Conservation (phyloP, 2,329 filamentous ascomycete genomes). For the Calonectria hawksworthii region DNA sequence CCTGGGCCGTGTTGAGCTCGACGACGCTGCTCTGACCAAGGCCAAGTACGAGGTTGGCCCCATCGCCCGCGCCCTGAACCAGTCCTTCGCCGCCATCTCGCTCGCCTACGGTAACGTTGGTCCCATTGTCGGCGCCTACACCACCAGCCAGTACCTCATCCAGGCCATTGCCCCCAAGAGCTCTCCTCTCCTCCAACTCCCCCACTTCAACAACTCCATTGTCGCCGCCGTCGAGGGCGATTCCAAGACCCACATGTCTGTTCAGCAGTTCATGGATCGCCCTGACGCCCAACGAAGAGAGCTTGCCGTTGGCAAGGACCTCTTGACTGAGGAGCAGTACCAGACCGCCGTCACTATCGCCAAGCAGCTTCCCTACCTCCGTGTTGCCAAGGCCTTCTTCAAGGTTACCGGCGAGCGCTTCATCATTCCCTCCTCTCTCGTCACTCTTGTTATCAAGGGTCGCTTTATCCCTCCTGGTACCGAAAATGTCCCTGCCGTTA, state of each 20-base stretch:
- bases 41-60: conserved; percentile 93
- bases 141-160: conserved; percentile 86
- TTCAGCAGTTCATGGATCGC: conserved; percentile 92
- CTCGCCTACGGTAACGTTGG: conserved; percentile 88
- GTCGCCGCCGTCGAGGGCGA: conserved; percentile 80
- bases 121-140: conserved; percentile 86
- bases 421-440: conserved; percentile 92
- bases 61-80: conserved; percentile 86
- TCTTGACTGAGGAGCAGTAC: conserved; percentile 84
- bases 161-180: conserved; percentile 88
- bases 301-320: conserved; percentile 77
- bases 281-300: conserved; percentile 80
- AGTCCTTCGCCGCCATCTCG: conserved; percentile 88
- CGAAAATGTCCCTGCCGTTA: conserved; percentile 79
- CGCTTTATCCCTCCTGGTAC: conserved; percentile 92
- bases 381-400: conserved; percentile 95
- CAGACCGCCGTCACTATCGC: conserved; percentile 81
- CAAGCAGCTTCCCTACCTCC: conserved; percentile 85
- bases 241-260: conserved; percentile 79
- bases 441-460: conserved; percentile 95
- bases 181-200: conserved; percentile 92
- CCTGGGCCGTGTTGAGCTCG: conserved; percentile 87
- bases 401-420: conserved; percentile 96
- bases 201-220: conserved; percentile 81
- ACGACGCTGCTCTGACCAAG: conserved; percentile 81